A percentile compares a stretch with the other conserved stretches of the same genome.
Evolutionary conservation across 2,329 filamentous ascomycete species (phyloP).

Genomic region (Dactylellina parvicollis): DNA sequence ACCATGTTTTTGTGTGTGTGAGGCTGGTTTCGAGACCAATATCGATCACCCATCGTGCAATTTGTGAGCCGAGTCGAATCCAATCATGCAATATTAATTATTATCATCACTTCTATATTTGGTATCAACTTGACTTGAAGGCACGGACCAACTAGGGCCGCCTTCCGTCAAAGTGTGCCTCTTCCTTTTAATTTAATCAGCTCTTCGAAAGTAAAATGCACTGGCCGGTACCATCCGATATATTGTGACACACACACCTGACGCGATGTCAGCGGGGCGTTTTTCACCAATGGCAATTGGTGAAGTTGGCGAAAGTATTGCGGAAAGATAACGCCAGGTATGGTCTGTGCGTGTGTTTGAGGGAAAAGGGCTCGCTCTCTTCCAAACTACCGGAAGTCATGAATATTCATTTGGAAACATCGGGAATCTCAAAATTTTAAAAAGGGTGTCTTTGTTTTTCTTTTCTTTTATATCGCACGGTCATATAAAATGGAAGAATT

Average conservation of each 20-base stretch:
- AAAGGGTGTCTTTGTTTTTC: neutral
- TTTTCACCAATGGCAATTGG: no score
- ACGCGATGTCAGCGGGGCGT: no score
- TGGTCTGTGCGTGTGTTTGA: no score
- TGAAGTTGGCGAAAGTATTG: no score
- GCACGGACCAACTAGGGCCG: neutral
- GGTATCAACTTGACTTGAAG: neutral
- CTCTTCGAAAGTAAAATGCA: no score
- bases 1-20: no score
- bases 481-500: neutral
- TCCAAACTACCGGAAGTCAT: conserved; percentile 30
- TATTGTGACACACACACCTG: neutral
- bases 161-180: neutral
- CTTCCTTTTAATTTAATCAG: no score
- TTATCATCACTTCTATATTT: conserved; percentile 1
- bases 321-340: no score
- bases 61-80: no score
- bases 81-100: neutral
- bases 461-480: no score
- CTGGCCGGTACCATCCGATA: neutral
- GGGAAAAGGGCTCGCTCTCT: neutral
- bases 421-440: conserved; percentile 12
- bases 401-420: conserved; percentile 27
- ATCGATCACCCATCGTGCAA: no score
- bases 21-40: no score